Percentiles rank a stretch among this genome's conserved stretches.
Evolutionary conservation across 148 eudicot species (phyloP).

Genomic region (Chenopodium quinoa): DNA sequence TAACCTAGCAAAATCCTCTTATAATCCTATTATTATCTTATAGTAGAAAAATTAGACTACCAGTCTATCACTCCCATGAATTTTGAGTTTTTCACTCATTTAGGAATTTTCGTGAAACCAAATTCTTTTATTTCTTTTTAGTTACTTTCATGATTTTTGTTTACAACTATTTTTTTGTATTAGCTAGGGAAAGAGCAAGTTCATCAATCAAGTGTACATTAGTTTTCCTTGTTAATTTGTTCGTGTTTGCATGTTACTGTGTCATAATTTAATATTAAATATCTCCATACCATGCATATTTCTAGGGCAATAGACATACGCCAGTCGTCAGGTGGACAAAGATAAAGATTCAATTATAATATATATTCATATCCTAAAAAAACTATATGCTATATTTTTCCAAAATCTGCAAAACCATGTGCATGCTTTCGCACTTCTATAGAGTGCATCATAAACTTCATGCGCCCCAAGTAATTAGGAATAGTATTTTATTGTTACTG

Average conservation of each 20-base stretch:
- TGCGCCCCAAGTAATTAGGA: conserved; percentile 13
- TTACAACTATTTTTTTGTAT: too few species aligned
- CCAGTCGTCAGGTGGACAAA: background rate
- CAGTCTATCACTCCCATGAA: too few species aligned
- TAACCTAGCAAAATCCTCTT: too few species aligned
- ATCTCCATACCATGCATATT: conserved; percentile 2
- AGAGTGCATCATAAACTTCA: conserved; percentile 19
- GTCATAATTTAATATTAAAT: background rate
- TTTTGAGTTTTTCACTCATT: too few species aligned
- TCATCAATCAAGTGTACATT: too few species aligned
- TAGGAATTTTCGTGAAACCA: too few species aligned
- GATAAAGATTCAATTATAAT: background rate
- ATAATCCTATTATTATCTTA: too few species aligned
- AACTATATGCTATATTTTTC: background rate
- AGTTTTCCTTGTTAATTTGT: background rate
- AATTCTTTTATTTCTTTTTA: too few species aligned
- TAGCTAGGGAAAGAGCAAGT: too few species aligned
- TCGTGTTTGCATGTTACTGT: conserved; percentile 15
- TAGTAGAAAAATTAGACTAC: too few species aligned
- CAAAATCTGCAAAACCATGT: conserved; percentile 16
- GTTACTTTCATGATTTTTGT: too few species aligned
- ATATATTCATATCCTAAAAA: too few species aligned
- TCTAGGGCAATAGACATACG: background rate
- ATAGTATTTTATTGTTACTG: conserved; percentile 22
- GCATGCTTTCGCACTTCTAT: conserved; percentile 24